These are phyloP conservation scores for Abrus pulchellus DNA, from an alignment of 306 rosid species.

Conservation along the genomic window DNA sequence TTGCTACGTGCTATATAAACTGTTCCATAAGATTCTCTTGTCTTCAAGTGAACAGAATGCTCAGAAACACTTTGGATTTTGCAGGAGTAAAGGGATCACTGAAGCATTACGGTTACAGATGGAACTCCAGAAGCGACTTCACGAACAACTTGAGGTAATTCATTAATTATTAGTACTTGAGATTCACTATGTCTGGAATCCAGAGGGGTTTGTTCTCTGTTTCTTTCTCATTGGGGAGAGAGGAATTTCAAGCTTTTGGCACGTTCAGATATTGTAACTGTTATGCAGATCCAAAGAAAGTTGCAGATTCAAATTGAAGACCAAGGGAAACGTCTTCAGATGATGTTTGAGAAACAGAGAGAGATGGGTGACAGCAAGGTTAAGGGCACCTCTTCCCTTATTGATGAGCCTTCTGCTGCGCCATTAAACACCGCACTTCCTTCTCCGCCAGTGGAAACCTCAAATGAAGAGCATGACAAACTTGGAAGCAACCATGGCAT, in stretches of 20 bases:
- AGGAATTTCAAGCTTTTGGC: constrained; percentile 37
- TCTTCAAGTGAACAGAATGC: constrained; percentile 21
- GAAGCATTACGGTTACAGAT: constrained; percentile 94
- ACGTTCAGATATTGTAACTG: constrained; percentile 45
- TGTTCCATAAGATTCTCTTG: background rate
- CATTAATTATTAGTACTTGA: constrained; percentile 13
- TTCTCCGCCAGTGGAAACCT: constrained; percentile 43
- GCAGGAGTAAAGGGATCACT: constrained; percentile 86
- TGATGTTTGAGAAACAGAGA: constrained; percentile 87
- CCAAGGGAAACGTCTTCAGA: constrained; percentile 81
- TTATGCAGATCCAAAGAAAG: constrained; percentile 78
- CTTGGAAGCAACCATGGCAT: constrained; percentile 36
- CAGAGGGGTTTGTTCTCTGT: background rate
- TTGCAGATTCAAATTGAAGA: constrained; percentile 88
- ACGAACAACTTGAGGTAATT: constrained; percentile 95
- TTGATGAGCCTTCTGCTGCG: constrained; percentile 53
- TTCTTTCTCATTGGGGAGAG: background rate
- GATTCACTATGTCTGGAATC: constrained; percentile 14
- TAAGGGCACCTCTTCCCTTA: constrained; percentile 56
- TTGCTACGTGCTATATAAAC: background rate
- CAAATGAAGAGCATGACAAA: constrained; percentile 40
- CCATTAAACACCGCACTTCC: constrained; percentile 36
- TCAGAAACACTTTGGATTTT: constrained; percentile 34
- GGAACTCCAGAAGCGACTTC: constrained; percentile 98
- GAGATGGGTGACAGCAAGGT: constrained; percentile 63